These are phyloP conservation scores for Phytophthora agathidicida DNA, from an alignment of 352 stramenopile genomes.

Conservation along the genomic window DNA sequence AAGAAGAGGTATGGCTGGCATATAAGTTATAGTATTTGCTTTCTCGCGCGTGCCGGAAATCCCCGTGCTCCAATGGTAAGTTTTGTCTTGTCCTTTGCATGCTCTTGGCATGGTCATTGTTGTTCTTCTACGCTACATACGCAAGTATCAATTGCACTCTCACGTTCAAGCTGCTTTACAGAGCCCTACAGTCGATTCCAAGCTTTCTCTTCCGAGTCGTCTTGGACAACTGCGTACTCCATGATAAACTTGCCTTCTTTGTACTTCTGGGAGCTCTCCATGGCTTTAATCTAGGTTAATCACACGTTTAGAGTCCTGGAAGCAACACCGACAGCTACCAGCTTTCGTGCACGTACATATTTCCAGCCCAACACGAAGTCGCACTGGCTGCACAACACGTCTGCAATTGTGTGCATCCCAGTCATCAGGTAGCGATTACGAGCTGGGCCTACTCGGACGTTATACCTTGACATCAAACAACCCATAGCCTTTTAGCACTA, in stretches of 20 bases:
- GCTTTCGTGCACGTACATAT: slow-evolving; percentile 57
- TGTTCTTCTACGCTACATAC: slow-evolving; percentile 19
- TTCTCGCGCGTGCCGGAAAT: slow-evolving; percentile 25
- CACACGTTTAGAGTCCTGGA: too few species aligned
- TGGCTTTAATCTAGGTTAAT: slow-evolving; percentile 74
- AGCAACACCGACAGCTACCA: background rate
- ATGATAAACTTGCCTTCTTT: slow-evolving; percentile 89
- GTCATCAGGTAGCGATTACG: slow-evolving; percentile 83
- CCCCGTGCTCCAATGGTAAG: slow-evolving; percentile 32
- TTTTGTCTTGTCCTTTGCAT: slow-evolving; percentile 19
- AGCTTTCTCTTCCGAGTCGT: slow-evolving; percentile 59
- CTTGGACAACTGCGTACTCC: slow-evolving; percentile 74
- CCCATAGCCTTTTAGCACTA: slow-evolving; percentile 3
- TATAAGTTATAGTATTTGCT: slow-evolving; percentile 53
- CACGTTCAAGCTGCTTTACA: background rate
- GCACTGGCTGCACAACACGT: slow-evolving; percentile 70
- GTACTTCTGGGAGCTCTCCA: slow-evolving; percentile 85
- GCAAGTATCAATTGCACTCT: slow-evolving; percentile 4
- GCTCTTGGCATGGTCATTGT: slow-evolving; percentile 7
- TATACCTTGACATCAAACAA: slow-evolving; percentile 55
- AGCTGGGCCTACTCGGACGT: slow-evolving; percentile 57
- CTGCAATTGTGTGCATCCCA: slow-evolving; percentile 79
- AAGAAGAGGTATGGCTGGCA: slow-evolving; percentile 44
- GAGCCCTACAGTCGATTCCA: slow-evolving; percentile 42
- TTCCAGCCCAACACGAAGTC: slow-evolving; percentile 78